phyloP scores from a whole-genome alignment of 495 filamentous ascomycete species.

The Chlorociboria aeruginascens region DNA sequence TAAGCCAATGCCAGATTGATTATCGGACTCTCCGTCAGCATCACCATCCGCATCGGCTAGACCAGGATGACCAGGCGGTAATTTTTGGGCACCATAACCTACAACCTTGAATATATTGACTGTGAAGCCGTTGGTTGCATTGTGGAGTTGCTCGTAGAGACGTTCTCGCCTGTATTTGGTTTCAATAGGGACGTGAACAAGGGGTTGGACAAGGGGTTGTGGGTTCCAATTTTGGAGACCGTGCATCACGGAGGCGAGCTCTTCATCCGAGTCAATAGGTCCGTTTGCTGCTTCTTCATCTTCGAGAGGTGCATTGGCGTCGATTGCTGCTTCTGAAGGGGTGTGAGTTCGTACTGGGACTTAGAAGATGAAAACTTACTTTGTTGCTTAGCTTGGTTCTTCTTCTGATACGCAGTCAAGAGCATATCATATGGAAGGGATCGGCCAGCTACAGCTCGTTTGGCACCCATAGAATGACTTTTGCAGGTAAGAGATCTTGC shows the following conservation, averaged over 20 bases:
- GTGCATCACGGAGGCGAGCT: conserved; percentile 77
- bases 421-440: conserved; percentile 93
- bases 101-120: conserved; percentile 37
- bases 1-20: not conserved
- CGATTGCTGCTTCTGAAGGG: conserved; percentile 69
- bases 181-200: conserved; percentile 55
- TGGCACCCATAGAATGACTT: conserved; percentile 92
- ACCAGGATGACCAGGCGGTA: conserved; percentile 31
- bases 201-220: conserved; percentile 53
- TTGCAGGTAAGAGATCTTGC: conserved; percentile 92
- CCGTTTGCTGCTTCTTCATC: conserved; percentile 67
- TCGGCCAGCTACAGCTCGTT: conserved; percentile 78
- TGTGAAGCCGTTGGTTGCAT: conserved; percentile 49
- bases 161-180: conserved; percentile 71
- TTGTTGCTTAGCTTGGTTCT: conserved; percentile 95
- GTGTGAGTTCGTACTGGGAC: conserved; percentile 16
- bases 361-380: conserved; percentile 38
- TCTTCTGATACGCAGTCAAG: conserved; percentile 90
- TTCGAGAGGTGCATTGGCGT: conserved; percentile 82
- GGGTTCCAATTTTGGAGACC: conserved; percentile 66
- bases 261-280: conserved; percentile 85
- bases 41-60: conserved; percentile 6
- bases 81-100: conserved; percentile 25
- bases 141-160: conserved; percentile 77
- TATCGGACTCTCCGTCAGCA: conserved; percentile 6